A percentile compares a stretch with the other conserved stretches of the same genome.
These are phyloP conservation scores for Cucumis cinereus DNA, from an alignment of 306 rosid genomes.

Conservation along the genomic window DNA sequence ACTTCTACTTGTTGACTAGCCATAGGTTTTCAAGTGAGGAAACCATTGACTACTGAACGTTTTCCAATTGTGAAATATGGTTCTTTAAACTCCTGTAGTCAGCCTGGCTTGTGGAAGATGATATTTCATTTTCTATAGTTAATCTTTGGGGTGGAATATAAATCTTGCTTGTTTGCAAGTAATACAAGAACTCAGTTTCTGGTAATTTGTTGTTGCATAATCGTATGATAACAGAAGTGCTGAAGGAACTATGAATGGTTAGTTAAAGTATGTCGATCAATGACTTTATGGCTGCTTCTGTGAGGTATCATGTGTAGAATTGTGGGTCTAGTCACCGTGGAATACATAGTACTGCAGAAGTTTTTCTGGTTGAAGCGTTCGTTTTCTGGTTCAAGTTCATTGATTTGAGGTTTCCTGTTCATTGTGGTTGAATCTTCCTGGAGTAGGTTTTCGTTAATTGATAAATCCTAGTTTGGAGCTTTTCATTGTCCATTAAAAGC, in stretches of 20 bases:
- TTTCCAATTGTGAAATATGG: not conserved
- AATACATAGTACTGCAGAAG: constrained; percentile 1
- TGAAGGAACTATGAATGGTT: not conserved
- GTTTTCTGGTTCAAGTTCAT: not conserved
- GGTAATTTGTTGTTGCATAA: not conserved
- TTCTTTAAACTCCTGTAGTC: not conserved
- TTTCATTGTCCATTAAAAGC: not conserved
- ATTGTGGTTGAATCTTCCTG: not conserved
- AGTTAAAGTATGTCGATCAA: not conserved
- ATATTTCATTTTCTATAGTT: not conserved
- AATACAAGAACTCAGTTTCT: not conserved
- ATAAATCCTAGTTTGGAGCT: not conserved
- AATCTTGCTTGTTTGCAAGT: not conserved
- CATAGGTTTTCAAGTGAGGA: not conserved
- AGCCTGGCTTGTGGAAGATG: not conserved
- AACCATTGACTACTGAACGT: not conserved
- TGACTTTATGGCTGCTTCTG: constrained; percentile 4
- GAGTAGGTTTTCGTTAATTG: constrained; percentile 9
- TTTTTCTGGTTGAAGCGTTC: constrained; percentile 1
- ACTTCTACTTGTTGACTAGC: not conserved
- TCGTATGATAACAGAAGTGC: not conserved
- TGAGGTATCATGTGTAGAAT: not conserved
- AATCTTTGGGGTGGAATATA: not conserved
- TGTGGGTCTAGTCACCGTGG: not conserved
- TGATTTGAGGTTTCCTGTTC: no score